These are phyloP conservation scores for Colletotrichum sp. DNA, from an alignment of 2,329 filamentous ascomycete genomes.

Conservation along the genomic window DNA sequence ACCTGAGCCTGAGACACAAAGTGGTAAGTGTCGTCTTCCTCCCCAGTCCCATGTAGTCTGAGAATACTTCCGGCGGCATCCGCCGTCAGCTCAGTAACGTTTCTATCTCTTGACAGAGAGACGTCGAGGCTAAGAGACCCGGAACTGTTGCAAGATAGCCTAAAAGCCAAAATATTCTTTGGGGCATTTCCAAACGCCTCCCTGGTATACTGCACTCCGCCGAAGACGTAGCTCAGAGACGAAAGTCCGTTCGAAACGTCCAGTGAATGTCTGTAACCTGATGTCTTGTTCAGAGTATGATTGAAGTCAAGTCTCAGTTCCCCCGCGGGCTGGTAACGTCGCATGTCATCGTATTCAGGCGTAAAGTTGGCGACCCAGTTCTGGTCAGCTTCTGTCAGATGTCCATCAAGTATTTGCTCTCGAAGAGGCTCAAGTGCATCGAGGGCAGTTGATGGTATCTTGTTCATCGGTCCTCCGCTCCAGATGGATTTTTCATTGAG, in stretches of 20 bases:
- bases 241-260: background rate
- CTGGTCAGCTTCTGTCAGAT: background rate
- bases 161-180: conserved; percentile 25
- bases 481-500: conserved; percentile 52
- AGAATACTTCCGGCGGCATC: background rate
- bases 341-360: background rate
- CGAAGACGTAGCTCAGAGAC: background rate
- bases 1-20: background rate
- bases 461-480: conserved; percentile 42
- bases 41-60: background rate
- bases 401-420: background rate
- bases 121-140: background rate
- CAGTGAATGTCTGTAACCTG: background rate
- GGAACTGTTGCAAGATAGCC: conserved; percentile 21
- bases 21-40: background rate
- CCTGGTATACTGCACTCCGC: conserved; percentile 15
- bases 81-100: background rate
- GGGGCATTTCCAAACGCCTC: conserved; percentile 26
- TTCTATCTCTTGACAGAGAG: background rate
- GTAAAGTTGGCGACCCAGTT: background rate
- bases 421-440: background rate
- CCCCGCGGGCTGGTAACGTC: conserved; percentile 12
- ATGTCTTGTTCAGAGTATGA: conserved; percentile 25
- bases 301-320: background rate
- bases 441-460: conserved; percentile 37